Percentiles rank a stretch among this genome's conserved stretches.
phyloP scores from a whole-genome alignment of 2,329 filamentous ascomycete species.

The Pseudocercospora vitis region DNA sequence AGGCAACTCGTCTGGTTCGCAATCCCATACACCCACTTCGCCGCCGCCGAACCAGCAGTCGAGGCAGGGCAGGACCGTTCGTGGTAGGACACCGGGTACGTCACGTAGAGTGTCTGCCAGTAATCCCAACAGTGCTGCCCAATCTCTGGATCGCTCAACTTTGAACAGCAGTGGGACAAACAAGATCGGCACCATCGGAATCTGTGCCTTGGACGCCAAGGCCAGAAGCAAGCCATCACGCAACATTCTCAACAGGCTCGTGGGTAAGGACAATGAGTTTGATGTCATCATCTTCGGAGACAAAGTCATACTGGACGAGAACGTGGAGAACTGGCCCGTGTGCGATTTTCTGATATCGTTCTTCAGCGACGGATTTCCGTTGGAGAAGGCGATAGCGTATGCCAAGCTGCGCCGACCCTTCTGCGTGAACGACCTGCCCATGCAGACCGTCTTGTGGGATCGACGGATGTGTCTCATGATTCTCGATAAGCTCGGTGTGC shows the following conservation, averaged over 20 bases:
- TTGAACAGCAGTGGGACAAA: conserved; percentile 53
- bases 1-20: conserved; percentile 77
- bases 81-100: conserved; percentile 52
- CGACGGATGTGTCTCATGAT: conserved; percentile 84
- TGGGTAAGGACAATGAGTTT: conserved; percentile 87
- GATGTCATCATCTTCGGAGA: conserved; percentile 98
- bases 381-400: conserved; percentile 97
- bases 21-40: conserved; percentile 69
- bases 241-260: conserved; percentile 90
- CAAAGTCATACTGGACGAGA: conserved; percentile 97
- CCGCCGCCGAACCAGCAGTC: conserved; percentile 22
- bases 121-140: conserved; percentile 78
- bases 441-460: conserved; percentile 98
- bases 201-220: conserved; percentile 94
- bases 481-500: conserved; percentile 83
- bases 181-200: conserved; percentile 71
- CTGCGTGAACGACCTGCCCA: conserved; percentile 94
- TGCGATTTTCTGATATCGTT: conserved; percentile 98
- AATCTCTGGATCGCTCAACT: conserved; percentile 66
- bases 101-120: conserved; percentile 79
- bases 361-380: conserved; percentile 94
- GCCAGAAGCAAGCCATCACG: conserved; percentile 94
- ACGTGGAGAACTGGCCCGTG: conserved; percentile 92
- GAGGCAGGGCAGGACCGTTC: conserved; percentile 29
- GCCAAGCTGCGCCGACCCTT: conserved; percentile 91